Evolutionary conservation across 306 rosid genomes (phyloP).

Genomic region (peach (Prunus persica)): DNA sequence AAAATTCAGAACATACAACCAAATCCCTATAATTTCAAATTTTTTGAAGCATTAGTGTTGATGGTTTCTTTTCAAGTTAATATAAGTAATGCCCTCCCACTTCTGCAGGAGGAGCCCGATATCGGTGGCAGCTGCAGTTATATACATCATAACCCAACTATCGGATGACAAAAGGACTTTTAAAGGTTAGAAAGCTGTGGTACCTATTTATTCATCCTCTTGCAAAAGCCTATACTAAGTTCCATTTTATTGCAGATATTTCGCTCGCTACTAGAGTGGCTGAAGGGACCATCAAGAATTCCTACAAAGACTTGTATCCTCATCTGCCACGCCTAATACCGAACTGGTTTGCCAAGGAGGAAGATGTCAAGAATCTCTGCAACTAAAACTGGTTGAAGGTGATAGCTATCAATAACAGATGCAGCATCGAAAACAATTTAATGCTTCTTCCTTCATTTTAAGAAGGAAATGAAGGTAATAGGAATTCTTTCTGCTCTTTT

Average conservation of each 20-base stretch:
- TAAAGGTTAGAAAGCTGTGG: constrained; percentile 7
- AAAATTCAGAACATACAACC: background rate
- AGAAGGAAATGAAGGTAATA: background rate
- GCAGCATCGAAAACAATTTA: background rate
- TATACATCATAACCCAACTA: constrained; percentile 12
- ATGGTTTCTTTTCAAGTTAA: background rate
- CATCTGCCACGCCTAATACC: constrained; percentile 8
- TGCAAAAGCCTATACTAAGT: background rate
- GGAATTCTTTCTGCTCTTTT: background rate
- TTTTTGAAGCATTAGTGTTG: background rate
- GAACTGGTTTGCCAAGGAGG: constrained; percentile 10
- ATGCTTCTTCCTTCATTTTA: background rate
- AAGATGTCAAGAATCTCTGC: background rate
- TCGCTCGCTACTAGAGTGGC: constrained; percentile 7
- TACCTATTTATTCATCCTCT: background rate
- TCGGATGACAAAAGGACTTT: background rate
- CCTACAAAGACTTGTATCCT: constrained; percentile 26
- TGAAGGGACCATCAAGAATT: constrained; percentile 12
- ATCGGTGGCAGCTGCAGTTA: constrained; percentile 15
- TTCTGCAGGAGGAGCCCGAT: constrained; percentile 24
- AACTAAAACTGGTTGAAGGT: background rate
- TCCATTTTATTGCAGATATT: constrained; percentile 2
- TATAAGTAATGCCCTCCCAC: background rate
- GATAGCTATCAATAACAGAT: background rate
- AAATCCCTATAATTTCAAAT: background rate